Conservation (phyloP, 192 early-diverging fungal species). For the Backusella morwellensis region DNA sequence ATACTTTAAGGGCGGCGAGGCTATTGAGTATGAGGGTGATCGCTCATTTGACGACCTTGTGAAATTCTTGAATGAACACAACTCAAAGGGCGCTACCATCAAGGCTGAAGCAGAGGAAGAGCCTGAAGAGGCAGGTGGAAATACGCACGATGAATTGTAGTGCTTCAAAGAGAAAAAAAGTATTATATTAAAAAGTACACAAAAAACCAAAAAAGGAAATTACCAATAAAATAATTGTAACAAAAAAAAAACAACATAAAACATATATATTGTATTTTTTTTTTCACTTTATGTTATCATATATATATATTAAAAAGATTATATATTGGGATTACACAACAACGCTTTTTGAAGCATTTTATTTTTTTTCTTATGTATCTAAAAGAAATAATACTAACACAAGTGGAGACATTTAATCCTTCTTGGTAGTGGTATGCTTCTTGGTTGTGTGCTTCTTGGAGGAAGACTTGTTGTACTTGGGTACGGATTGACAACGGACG, state of each 20-base stretch:
- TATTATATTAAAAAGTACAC: background rate
- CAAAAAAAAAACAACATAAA: background rate
- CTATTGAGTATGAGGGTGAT: slow-evolving; percentile 82
- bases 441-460: background rate
- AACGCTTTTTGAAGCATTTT: background rate
- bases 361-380: background rate
- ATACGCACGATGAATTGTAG: slow-evolving; percentile 20
- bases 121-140: background rate
- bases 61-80: slow-evolving; percentile 78
- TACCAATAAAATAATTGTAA: too few relatives aligned
- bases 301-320: background rate
- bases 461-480: background rate
- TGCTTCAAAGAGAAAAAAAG: background rate
- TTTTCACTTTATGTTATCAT: background rate
- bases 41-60: slow-evolving; percentile 75
- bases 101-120: background rate
- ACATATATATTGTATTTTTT: background rate
- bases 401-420: background rate
- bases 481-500: slow-evolving; percentile 4
- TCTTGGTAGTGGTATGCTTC: background rate
- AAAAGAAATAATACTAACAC: background rate
- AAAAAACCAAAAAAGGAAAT: background rate
- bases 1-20: slow-evolving; percentile 76
- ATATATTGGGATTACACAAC: background rate
- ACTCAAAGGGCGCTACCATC: slow-evolving; percentile 40